Evolutionary conservation across 768 basidiomycete genomes (phyloP).

Genomic region (Kondoa subrosea): DNA sequence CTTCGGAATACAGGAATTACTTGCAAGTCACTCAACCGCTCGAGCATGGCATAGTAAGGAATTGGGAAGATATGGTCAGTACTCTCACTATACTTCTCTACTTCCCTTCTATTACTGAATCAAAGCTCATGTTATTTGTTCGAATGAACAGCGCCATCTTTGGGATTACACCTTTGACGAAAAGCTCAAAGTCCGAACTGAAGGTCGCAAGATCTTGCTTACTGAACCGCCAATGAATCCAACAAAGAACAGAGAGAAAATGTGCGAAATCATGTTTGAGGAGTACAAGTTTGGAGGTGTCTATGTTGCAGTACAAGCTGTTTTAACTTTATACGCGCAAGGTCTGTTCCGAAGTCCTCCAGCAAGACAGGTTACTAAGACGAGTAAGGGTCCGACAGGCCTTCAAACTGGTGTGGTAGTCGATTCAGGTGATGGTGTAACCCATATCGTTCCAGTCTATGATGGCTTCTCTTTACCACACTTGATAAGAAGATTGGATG

Average conservation of each 20-base stretch:
- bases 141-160: background rate
- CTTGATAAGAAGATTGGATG: slow-evolving; percentile 81
- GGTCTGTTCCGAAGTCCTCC: slow-evolving; percentile 38
- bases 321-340: slow-evolving; percentile 93
- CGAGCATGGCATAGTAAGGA: slow-evolving; percentile 97
- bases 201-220: slow-evolving; percentile 71
- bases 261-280: slow-evolving; percentile 99
- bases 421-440: slow-evolving; percentile 97
- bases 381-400: slow-evolving; percentile 41
- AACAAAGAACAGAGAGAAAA: slow-evolving; percentile 70
- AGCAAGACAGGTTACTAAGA: background rate
- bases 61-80: slow-evolving; percentile 98
- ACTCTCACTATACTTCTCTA: slow-evolving; percentile 31
- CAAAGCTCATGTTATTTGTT: background rate
- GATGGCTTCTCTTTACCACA: slow-evolving; percentile 93
- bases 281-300: slow-evolving; percentile 90
- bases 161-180: slow-evolving; percentile 99
- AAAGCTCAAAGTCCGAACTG: slow-evolving; percentile 75
- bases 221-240: slow-evolving; percentile 99
- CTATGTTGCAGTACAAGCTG: slow-evolving; percentile 96
- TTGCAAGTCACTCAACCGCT: slow-evolving; percentile 94
- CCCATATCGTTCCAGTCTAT: slow-evolving; percentile 96
- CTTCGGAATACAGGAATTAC: slow-evolving; percentile 80
- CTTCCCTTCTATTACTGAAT: background rate
- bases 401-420: slow-evolving; percentile 96